Evolutionary conservation across 768 basidiomycete species (phyloP), one percentile per base, ranked within the genome.

Genomic region (Leccinum subtestaceum): DNA sequence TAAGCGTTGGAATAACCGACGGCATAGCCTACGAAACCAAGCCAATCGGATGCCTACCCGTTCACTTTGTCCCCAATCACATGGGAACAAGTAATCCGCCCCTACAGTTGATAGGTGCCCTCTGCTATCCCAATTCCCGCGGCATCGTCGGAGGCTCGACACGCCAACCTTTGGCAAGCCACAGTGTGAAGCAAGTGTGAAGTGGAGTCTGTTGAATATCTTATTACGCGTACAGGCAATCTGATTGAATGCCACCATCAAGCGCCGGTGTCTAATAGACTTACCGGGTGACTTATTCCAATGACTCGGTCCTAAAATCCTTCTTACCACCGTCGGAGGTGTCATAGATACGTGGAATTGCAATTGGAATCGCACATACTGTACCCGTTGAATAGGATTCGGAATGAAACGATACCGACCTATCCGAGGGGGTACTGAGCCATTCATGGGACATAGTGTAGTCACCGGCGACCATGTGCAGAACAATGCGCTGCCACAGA

Each of bases 201-300:
- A 32, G 32, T 15, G 7, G 6, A n/a, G 38, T 17, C 15, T 17
- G 38, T 15, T 8, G n/a, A 43, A n/a, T 40, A 40, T 17, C 38
- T 4, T 40, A 1, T 36, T 63, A 52, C 54, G 55, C 57, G 47
- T n/a, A 3, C 50, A 51, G 9, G 19, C 5, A 45, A 12, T 19
- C 43, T 19, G 0, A 45, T 45, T 45, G 7, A 12, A 45, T 45
- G 43, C 43, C 43, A 19, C 43, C 9, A n/a, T 15, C 17, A 5
- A 29, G 5, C n/a, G 23, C 15, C 68, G 68, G 68, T 34, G 29
- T 63, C 21, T 40, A 55, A 15, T 9, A 36, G 45, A 21, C 19
- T 62, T 2, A 38, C 68, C 68, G 43, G 68, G 55, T 70, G 68
- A 70, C 57, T 21, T 19, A 5, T 5, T 19, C 43, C 43, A 11